These are phyloP conservation scores for Coleophoma crateriformis DNA, from an alignment of 2,329 filamentous ascomycete genomes.

Conservation along the genomic window DNA sequence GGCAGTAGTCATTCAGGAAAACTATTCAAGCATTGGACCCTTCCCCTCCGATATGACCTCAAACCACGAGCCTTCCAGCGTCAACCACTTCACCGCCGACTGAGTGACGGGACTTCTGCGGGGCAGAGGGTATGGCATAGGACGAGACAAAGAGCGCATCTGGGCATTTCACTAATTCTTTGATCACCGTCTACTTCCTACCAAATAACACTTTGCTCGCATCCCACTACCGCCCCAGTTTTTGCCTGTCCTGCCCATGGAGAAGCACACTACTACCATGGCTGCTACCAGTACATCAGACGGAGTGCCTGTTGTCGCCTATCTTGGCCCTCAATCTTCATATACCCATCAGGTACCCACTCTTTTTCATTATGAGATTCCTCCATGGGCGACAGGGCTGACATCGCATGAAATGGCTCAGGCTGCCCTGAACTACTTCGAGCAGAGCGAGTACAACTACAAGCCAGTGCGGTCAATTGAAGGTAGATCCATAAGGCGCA, in stretches of 20 bases:
- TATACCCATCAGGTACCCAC: slow-evolving; percentile 62
- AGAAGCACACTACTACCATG: not conserved
- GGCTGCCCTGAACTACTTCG: slow-evolving; percentile 48
- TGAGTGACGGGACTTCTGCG: too few relatives aligned
- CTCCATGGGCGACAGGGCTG: slow-evolving; percentile 17
- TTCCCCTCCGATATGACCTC: too few relatives aligned
- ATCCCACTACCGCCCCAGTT: not conserved
- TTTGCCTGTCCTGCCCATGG: not conserved
- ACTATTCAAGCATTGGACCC: too few relatives aligned
- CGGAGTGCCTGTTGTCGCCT: slow-evolving; percentile 38
- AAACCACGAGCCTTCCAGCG: too few relatives aligned
- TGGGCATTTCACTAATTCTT: too few relatives aligned
- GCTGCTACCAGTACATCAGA: not conserved
- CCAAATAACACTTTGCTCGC: too few relatives aligned
- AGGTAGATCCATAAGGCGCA: slow-evolving; percentile 13
- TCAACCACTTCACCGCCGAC: too few relatives aligned
- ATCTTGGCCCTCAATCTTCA: slow-evolving; percentile 58
- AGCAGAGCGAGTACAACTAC: slow-evolving; percentile 29
- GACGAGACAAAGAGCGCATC: too few relatives aligned
- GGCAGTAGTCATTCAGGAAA: too few relatives aligned
- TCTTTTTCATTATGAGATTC: slow-evolving; percentile 8
- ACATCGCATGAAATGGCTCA: slow-evolving; percentile 28
- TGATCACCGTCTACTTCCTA: too few relatives aligned
- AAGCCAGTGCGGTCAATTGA: slow-evolving; percentile 38
- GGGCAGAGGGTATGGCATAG: too few relatives aligned